Base-by-base conservation (phyloP, 805 yeast species). In the Teunomyces cretensis region DNA sequence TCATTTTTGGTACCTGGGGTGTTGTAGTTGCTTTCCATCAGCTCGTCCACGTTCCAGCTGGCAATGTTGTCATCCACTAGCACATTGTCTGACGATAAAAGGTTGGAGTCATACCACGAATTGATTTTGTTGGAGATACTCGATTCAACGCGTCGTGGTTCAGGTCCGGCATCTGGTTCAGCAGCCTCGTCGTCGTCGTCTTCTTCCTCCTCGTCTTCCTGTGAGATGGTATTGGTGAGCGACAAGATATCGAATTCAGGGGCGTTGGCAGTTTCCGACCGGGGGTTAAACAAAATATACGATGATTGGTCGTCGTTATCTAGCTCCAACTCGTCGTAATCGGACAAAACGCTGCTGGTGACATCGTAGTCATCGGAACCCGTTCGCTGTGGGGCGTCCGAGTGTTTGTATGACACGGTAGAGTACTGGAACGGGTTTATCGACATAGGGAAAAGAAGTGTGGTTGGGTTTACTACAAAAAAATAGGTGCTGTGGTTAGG, bases 21-120 rank as follows among this genome's bases (percentile, higher is more conserved):
- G 39, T 11, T 37, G 30, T 15, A 22, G n/a, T 14, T 26, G 26
- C 35, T 39, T 17, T 38, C 45, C 45, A 45, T 50, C 27, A 51
- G 37, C 40, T 64, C 68, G 40, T 66, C 71, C 37, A 68, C 50
- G 44, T 68, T 64, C 71, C 71, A 67, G 33, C 64, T 58, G 13
- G 73, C 73, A 5, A 61, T 55, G 49, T 68, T 67, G 43, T 67
- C 73, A 7, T 62, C 52, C 9, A 62, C 33, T 14, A 56, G 58
- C 13, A 46, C 52, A 16, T 38, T 28, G 15, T 39, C 42, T 17
- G 46, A 39, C 15, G 46, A 33, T 9, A 39, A 33, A 13, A 45
- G 26, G 30, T 37, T 40, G 15, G 52, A 30, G 32, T 46, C 39
- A 33, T 48, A 43, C 54, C 54, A 51, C 32, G 41, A 35, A 36